Percentiles rank a stretch among this genome's conserved stretches.
Conservation (phyloP, 345 rosid species). For the Eucalyptus curtisii region DNA sequence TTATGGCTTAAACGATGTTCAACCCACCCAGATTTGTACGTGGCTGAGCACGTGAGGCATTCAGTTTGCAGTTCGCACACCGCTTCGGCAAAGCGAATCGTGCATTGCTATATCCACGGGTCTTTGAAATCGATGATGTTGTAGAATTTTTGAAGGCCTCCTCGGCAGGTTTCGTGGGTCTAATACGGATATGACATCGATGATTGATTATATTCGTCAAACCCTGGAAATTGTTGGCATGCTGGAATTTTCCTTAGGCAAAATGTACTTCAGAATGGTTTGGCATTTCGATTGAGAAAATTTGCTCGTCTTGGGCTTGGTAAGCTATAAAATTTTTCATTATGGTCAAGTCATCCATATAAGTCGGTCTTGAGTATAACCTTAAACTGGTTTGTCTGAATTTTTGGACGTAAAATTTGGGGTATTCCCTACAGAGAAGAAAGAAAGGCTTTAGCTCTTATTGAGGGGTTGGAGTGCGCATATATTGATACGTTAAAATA, state of each 20-base stretch:
- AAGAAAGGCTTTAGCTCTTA: no score
- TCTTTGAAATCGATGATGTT: neutral
- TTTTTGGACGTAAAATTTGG: fast-evolving
- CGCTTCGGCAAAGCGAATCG: neutral
- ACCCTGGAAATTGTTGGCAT: neutral
- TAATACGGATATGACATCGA: neutral
- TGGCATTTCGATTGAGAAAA: neutral
- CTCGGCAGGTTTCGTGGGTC: neutral
- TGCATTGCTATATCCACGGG: neutral
- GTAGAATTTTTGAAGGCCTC: neutral
- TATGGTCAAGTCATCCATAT: neutral
- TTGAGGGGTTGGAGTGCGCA: fast-evolving
- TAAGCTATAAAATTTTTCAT: neutral
- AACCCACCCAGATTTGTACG: neutral
- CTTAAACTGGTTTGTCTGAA: fast-evolving
- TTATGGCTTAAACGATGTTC: neutral
- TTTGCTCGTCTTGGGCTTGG: neutral
- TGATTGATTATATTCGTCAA: neutral
- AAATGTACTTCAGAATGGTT: neutral
- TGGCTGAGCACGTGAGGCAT: neutral
- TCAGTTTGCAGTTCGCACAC: neutral
- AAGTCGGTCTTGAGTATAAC: no score
- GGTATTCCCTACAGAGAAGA: no score
- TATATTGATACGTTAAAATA: no score
- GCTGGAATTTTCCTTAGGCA: neutral